Conservation (phyloP, 805 yeast species). For the Yamadazyma phyllophila region DNA sequence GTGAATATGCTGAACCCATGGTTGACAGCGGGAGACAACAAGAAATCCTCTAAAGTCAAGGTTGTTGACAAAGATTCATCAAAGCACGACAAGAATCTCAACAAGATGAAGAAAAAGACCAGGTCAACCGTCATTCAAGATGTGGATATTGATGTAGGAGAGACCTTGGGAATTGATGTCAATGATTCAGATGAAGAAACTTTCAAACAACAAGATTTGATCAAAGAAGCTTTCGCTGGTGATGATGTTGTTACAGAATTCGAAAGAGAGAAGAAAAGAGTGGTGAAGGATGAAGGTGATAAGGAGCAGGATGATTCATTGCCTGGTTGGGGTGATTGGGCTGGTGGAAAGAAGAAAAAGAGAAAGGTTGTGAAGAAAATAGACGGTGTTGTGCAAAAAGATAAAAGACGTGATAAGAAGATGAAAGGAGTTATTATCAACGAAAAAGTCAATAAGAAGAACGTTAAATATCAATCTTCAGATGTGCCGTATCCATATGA, state of each 20-base stretch:
- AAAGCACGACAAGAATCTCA: constrained; percentile 36
- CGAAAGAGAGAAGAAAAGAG: constrained; percentile 67
- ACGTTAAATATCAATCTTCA: constrained; percentile 77
- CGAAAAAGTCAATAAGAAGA: constrained; percentile 82
- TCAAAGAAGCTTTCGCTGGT: constrained; percentile 94
- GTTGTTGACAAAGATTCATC: constrained; percentile 38
- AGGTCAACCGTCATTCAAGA: constrained; percentile 19
- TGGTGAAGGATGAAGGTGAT: constrained; percentile 77
- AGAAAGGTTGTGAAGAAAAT: constrained; percentile 67
- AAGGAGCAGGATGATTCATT: constrained; percentile 78
- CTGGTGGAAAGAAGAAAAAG: constrained; percentile 58
- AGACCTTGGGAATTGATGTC: constrained; percentile 42
- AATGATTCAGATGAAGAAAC: constrained; percentile 30
- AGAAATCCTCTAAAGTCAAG: constrained; percentile 30
- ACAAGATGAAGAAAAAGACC: constrained; percentile 39
- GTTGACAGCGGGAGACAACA: constrained; percentile 23
- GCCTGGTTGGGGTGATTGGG: constrained; percentile 99
- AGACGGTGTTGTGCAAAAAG: constrained; percentile 70
- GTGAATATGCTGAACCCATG: constrained; percentile 31
- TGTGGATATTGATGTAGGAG: constrained; percentile 46
- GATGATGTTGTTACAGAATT: constrained; percentile 89
- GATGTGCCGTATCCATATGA: constrained; percentile 96
- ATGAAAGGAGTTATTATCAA: constrained; percentile 83
- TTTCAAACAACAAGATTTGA: constrained; percentile 77
- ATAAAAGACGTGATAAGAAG: constrained; percentile 75